A percentile compares a stretch with the other conserved stretches of the same genome.
Evolutionary conservation across 106 monocot genomes (phyloP).

Genomic region (Acorus gramineus): DNA sequence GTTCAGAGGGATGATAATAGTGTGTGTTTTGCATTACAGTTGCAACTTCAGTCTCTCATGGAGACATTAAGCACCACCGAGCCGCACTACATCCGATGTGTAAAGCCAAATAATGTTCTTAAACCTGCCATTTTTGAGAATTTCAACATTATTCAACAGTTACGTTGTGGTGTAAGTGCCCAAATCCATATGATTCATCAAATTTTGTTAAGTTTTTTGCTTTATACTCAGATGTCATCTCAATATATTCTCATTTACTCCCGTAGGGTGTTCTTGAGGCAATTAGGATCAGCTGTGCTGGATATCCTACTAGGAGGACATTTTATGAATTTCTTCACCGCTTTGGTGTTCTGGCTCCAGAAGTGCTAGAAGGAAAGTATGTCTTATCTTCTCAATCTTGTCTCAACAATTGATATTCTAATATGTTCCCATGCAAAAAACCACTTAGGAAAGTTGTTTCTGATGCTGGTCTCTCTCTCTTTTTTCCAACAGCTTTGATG

Average conservation of each 20-base stretch:
- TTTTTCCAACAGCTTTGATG: slow-evolving; percentile 40
- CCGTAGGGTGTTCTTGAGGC: slow-evolving; percentile 88
- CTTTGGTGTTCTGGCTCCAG: slow-evolving; percentile 82
- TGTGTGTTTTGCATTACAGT: slow-evolving; percentile 19
- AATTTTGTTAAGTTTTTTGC: not conserved
- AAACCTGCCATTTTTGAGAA: slow-evolving; percentile 90
- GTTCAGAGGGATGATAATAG: slow-evolving; percentile 2
- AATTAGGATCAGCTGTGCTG: slow-evolving; percentile 91
- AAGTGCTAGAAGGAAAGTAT: slow-evolving; percentile 79
- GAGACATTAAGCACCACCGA: slow-evolving; percentile 77
- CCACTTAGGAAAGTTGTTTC: not conserved
- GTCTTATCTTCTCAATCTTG: not conserved
- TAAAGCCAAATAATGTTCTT: slow-evolving; percentile 92
- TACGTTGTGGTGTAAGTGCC: slow-evolving; percentile 77
- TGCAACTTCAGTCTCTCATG: slow-evolving; percentile 82
- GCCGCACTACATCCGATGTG: slow-evolving; percentile 87
- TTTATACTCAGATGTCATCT: not conserved
- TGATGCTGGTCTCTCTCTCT: not conserved
- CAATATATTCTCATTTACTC: too few relatives aligned
- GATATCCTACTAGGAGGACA: slow-evolving; percentile 80
- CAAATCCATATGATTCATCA: not conserved
- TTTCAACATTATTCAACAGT: slow-evolving; percentile 67
- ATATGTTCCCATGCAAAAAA: too few relatives aligned
- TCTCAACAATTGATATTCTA: too few relatives aligned
- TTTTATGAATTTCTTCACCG: slow-evolving; percentile 88